Conservation (phyloP, 495 filamentous ascomycete species). For the Penicillium manginii region DNA sequence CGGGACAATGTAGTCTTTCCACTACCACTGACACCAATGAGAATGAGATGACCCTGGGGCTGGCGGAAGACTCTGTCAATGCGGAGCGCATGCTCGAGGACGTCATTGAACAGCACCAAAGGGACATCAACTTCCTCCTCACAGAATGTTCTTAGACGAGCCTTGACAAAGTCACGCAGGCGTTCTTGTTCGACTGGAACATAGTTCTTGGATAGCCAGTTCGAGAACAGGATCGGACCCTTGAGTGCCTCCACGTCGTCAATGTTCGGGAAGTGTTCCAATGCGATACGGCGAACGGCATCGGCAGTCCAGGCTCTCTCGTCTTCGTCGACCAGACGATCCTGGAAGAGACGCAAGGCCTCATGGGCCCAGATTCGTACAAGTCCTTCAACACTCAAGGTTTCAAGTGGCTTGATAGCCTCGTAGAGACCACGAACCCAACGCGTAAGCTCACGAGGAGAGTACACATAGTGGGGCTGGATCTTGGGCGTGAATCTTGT, state of each 20-base stretch:
- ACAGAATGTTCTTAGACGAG: constrained; percentile 95
- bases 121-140: constrained; percentile 99
- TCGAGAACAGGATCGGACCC: constrained; percentile 94
- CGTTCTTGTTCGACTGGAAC: constrained; percentile 93
- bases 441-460: constrained; percentile 93
- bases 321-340: constrained; percentile 90
- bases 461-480: constrained; percentile 98
- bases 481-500: constrained; percentile 91
- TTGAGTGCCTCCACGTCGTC: constrained; percentile 87
- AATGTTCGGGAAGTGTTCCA: constrained; percentile 91
- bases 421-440: constrained; percentile 98
- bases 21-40: constrained; percentile 97
- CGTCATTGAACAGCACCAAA: constrained; percentile 96
- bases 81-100: constrained; percentile 93
- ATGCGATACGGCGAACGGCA: constrained; percentile 77
- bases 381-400: constrained; percentile 82
- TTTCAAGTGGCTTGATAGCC: constrained; percentile 90
- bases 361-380: constrained; percentile 99
- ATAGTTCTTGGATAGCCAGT: constrained; percentile 99
- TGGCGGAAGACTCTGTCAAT: constrained; percentile 99
- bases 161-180: constrained; percentile 95
- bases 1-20: constrained; percentile 97
- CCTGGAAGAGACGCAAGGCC: constrained; percentile 92
- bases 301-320: constrained; percentile 95
- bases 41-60: constrained; percentile 95